A percentile compares a stretch with the other conserved stretches of the same genome.
Conservation (phyloP, 2,329 filamentous ascomycete genomes). For the Xylariales sp. region DNA sequence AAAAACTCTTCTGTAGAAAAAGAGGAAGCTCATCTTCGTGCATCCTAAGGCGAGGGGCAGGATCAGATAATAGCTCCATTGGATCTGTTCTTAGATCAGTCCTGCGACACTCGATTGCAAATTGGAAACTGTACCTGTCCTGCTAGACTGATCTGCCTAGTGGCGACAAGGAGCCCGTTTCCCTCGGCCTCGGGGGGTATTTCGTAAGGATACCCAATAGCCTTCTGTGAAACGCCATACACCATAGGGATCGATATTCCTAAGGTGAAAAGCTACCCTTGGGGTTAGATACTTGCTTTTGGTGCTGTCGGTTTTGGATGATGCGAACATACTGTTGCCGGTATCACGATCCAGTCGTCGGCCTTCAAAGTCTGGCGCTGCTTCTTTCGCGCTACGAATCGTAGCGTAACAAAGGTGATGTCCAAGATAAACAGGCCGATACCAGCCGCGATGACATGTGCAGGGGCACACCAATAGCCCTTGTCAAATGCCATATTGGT, state of each 20-base stretch:
- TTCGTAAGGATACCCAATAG: neutral
- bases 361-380: slow-evolving; percentile 19
- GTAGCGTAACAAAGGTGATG: neutral
- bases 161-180: neutral
- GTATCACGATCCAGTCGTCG: slow-evolving; percentile 40
- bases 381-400: neutral
- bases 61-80: slow-evolving; percentile 1
- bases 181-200: neutral
- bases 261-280: neutral
- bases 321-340: slow-evolving; percentile 31
- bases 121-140: no score
- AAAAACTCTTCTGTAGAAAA: slow-evolving; percentile 40
- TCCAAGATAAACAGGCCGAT: slow-evolving; percentile 8
- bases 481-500: no score
- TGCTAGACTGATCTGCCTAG: neutral
- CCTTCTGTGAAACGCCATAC: neutral
- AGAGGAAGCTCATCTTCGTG: slow-evolving; percentile 37
- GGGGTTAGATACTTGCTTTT: neutral
- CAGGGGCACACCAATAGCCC: slow-evolving; percentile 4
- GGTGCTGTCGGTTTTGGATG: neutral
- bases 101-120: no score
- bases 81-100: no score
- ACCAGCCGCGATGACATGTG: slow-evolving; percentile 14
- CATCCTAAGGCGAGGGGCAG: slow-evolving; percentile 35
- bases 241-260: neutral